phyloP scores from a whole-genome alignment of 768 basidiomycete genomes.

The Suillus placidus region DNA sequence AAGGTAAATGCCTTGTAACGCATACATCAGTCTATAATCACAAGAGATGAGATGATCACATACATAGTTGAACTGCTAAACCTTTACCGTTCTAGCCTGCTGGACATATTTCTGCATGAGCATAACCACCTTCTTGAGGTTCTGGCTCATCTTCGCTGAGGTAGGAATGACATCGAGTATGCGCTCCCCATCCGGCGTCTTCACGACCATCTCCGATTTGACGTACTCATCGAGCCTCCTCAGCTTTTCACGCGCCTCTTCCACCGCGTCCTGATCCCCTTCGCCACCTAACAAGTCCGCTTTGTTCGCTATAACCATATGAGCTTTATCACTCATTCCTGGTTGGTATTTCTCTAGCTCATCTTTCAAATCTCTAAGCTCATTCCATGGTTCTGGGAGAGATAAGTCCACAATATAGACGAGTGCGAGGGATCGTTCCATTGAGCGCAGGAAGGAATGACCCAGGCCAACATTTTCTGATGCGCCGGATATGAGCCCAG shows the following conservation, averaged over 20 bases:
- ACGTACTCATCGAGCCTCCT: conserved; percentile 59
- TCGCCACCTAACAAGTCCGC: conserved; percentile 75
- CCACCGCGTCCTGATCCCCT: conserved; percentile 49
- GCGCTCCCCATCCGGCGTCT: conserved; percentile 28
- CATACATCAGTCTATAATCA: neutral
- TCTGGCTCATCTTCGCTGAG: conserved; percentile 87
- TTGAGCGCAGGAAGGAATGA: conserved; percentile 89
- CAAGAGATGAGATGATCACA: neutral
- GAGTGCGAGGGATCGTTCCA: conserved; percentile 89
- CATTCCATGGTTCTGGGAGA: conserved; percentile 72
- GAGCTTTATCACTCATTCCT: conserved; percentile 75
- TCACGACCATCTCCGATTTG: conserved; percentile 42
- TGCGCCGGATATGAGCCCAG: conserved; percentile 84
- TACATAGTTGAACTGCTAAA: neutral
- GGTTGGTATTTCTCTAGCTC: conserved; percentile 84
- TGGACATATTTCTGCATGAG: conserved; percentile 69
- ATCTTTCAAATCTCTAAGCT: conserved; percentile 68
- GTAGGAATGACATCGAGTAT: conserved; percentile 73
- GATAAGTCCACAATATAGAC: conserved; percentile 93
- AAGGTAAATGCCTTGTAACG: neutral
- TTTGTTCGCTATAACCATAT: conserved; percentile 92
- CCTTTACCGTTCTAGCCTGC: conserved; percentile 39
- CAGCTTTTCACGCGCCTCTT: conserved; percentile 60
- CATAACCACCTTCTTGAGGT: conserved; percentile 68
- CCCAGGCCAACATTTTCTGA: conserved; percentile 92